These are phyloP conservation scores for grape (Vitis vinifera) DNA, from an alignment of 164 flowering plant species.

Conservation along the genomic window DNA sequence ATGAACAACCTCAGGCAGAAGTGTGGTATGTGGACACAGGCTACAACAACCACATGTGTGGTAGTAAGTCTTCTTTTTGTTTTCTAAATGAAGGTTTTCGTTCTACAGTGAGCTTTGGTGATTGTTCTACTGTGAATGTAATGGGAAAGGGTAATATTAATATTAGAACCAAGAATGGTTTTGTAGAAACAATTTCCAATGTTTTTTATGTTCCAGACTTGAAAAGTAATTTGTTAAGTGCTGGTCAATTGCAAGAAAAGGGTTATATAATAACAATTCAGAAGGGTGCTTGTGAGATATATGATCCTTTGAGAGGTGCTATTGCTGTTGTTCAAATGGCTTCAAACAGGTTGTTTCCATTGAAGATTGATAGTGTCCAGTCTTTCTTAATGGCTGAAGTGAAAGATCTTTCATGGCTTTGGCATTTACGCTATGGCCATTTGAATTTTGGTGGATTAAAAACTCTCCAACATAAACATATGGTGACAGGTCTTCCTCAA, in stretches of 20 bases:
- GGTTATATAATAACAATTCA: neutral
- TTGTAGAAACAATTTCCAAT: neutral
- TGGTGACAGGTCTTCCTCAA: slow-evolving; percentile 7
- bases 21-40: slow-evolving; percentile 19
- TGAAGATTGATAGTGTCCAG: slow-evolving; percentile 8
- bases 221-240: slow-evolving; percentile 4
- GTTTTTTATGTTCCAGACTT: slow-evolving; percentile 9
- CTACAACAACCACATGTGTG: neutral
- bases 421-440: too few relatives aligned
- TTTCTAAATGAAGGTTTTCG: slow-evolving; percentile 11
- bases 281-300: neutral
- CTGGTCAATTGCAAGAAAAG: neutral
- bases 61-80: slow-evolving; percentile 18
- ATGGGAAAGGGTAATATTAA: slow-evolving; percentile 14
- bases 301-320: too few relatives aligned
- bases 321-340: neutral
- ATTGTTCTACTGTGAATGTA: slow-evolving; percentile 3
- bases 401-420: too few relatives aligned
- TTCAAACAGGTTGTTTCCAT: slow-evolving; percentile 14
- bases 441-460: too few relatives aligned
- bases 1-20: neutral
- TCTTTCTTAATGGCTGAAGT: neutral
- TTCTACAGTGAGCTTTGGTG: neutral
- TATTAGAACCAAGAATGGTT: slow-evolving; percentile 15
- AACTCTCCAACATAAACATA: too few relatives aligned